These are phyloP conservation scores for Alternaria longipes DNA, from an alignment of 2,329 filamentous ascomycete species.

Conservation along the genomic window DNA sequence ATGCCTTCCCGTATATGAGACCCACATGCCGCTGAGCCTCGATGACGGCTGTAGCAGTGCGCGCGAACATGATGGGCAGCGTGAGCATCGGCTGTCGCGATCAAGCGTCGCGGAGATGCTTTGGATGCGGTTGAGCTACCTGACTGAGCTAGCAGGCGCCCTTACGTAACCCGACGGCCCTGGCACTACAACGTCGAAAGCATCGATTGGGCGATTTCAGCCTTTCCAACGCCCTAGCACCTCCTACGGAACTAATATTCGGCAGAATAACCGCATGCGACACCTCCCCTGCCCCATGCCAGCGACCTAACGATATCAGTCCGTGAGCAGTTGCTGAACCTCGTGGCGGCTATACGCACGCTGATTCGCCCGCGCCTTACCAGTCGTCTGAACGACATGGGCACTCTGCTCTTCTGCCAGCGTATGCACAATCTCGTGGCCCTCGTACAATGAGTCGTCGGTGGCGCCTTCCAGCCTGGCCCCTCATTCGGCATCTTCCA, in stretches of 20 bases:
- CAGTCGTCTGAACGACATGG: constrained; percentile 40
- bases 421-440: constrained; percentile 48
- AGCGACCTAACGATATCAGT: constrained; percentile 23
- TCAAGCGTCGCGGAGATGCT: constrained; percentile 11
- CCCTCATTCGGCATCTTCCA: constrained; percentile 39
- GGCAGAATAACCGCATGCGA: constrained; percentile 28
- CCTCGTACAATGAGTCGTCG: constrained; percentile 40
- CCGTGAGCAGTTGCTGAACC: constrained; percentile 21
- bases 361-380: constrained; percentile 35
- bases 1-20: background rate
- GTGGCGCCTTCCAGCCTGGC: constrained; percentile 32
- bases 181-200: constrained; percentile 15
- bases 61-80: constrained; percentile 5
- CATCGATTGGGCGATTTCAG: constrained; percentile 20
- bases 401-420: constrained; percentile 37
- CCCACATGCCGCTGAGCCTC: constrained; percentile 13
- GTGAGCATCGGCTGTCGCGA: constrained; percentile 10
- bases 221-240: constrained; percentile 16
- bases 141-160: constrained; percentile 15
- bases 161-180: constrained; percentile 24
- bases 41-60: background rate
- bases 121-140: constrained; percentile 21
- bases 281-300: constrained; percentile 15
- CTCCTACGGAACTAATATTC: constrained; percentile 13
- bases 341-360: constrained; percentile 28